Conservation (phyloP, 768 basidiomycete genomes). For the Termitomyces titanicus region DNA sequence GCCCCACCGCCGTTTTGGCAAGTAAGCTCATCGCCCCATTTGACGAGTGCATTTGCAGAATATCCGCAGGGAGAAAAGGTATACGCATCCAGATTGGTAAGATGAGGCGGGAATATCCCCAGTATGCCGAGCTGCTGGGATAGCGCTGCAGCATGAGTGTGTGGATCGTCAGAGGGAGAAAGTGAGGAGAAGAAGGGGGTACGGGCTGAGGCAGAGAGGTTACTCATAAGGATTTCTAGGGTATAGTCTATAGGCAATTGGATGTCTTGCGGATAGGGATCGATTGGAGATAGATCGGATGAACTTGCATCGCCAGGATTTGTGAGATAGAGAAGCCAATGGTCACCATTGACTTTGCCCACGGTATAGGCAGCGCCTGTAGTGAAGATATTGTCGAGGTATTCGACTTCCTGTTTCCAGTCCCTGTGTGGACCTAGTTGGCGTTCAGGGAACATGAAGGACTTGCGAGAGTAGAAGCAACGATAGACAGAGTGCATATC, state of each 20-base stretch:
- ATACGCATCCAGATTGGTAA: slow-evolving; percentile 88
- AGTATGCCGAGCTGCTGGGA: slow-evolving; percentile 77
- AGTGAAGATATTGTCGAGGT: slow-evolving; percentile 84
- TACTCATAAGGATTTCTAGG: slow-evolving; percentile 97
- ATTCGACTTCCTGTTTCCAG: slow-evolving; percentile 92
- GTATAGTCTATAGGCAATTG: slow-evolving; percentile 71
- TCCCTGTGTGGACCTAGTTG: slow-evolving; percentile 90
- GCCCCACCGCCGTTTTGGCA: background rate
- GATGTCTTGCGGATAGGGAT: slow-evolving; percentile 11
- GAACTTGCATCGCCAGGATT: slow-evolving; percentile 36
- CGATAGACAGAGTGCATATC: slow-evolving; percentile 71
- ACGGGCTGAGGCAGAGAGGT: slow-evolving; percentile 73
- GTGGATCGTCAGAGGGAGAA: slow-evolving; percentile 27
- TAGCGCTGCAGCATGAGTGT: slow-evolving; percentile 51
- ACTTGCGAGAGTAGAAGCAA: slow-evolving; percentile 97
- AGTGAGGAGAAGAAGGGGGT: slow-evolving; percentile 64
- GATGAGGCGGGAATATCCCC: slow-evolving; percentile 71
- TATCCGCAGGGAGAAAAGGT: slow-evolving; percentile 96
- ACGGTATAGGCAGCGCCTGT: slow-evolving; percentile 93
- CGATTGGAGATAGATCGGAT: slow-evolving; percentile 5
- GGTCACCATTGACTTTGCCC: slow-evolving; percentile 97
- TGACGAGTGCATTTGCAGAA: slow-evolving; percentile 86
- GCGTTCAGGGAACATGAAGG: slow-evolving; percentile 98
- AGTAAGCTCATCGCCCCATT: slow-evolving; percentile 43
- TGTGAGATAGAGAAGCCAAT: slow-evolving; percentile 96